Base-by-base conservation (phyloP, 805 yeast species). In the Wickerhamiella brachini region DNA sequence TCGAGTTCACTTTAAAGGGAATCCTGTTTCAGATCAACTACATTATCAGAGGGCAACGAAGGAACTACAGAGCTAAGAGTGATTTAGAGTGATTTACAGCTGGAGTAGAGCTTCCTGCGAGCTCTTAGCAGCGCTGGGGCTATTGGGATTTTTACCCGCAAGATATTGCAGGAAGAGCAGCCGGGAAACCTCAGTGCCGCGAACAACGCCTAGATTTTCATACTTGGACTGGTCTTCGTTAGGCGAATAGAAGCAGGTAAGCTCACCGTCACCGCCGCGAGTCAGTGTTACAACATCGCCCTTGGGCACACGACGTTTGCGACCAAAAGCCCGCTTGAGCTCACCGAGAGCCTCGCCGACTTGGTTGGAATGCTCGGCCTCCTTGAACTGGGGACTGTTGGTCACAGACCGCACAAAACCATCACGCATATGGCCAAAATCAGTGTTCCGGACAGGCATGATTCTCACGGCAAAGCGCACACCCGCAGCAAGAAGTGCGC, bases 361-460 rank as follows among this genome's bases (percentile, higher is more conserved):
- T 22, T 65, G 68, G 2, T 72, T 77, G 31, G 68, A 68, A 39
- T 73, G 68, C 2, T 56, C 57, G n/a, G 61, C 49, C 22, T 68
- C 65, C 56, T 79, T 79, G 49, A 82, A 77, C 53, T 73, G 68
- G 2, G 83, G 79, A 60, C 78, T 79, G 37, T 86, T 83, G 64
- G 81, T 71, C 46, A 86, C 76, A 18, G 95, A 79, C 63, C 89
- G 82, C 47, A 87, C 76, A 54, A 93, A 76, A 0, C 97, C 97
- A 62, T 93, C 97, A 57, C 84, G 77, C 60, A 90, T 68, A 63
- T 93, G 97, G 55, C 80, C 79, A 67, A 84, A 88, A 67, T 90
- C 97, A 0, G 97, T 90, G 65, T 85, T 87, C 62, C 96, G 77
- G 17, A 83, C 80, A 0, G 98, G 97, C 10, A 83, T 80, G 53